phyloP scores from a whole-genome alignment of 805 yeast species.

The Cyberlindnera nakhonratchasimensis region DNA sequence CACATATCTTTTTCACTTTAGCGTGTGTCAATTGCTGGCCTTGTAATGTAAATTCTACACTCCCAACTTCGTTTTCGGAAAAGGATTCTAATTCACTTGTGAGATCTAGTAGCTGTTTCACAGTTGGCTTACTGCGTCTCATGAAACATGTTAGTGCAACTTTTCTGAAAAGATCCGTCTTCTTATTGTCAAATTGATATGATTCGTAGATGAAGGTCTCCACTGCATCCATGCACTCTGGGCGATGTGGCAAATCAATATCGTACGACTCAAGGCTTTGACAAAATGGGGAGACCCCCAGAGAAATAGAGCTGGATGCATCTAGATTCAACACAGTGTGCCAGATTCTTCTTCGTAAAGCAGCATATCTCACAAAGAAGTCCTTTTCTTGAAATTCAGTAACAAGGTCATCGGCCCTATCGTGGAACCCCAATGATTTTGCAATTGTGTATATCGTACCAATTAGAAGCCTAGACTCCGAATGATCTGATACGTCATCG shows the following conservation, averaged over 20 bases:
- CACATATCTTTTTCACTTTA: conserved; percentile 20
- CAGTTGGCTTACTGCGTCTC: conserved; percentile 32
- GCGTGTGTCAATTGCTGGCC: conserved; percentile 13
- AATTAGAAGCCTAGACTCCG: conserved; percentile 42
- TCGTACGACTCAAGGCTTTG: conserved; percentile 15
- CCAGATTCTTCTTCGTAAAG: conserved; percentile 25
- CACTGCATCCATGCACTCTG: conserved; percentile 32
- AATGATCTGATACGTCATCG: conserved; percentile 51
- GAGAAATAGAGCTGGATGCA: conserved; percentile 6
- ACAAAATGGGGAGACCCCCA: conserved; percentile 16
- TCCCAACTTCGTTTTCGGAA: conserved; percentile 26
- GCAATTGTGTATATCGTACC: conserved; percentile 51
- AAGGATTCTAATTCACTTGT: conserved; percentile 33
- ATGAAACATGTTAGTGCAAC: conserved; percentile 32
- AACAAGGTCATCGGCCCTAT: conserved; percentile 41
- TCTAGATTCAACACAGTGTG: conserved; percentile 23
- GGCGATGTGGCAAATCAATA: conserved; percentile 28
- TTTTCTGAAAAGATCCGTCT: conserved; percentile 28
- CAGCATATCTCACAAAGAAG: neutral
- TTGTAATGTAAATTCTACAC: conserved; percentile 13
- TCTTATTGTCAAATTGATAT: conserved; percentile 30
- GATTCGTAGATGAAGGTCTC: conserved; percentile 36
- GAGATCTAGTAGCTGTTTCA: conserved; percentile 31
- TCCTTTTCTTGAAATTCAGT: neutral
- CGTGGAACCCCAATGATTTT: conserved; percentile 48